Evolutionary conservation across 495 filamentous ascomycete genomes (phyloP).

Genomic region (Trichoderma parareesei): DNA sequence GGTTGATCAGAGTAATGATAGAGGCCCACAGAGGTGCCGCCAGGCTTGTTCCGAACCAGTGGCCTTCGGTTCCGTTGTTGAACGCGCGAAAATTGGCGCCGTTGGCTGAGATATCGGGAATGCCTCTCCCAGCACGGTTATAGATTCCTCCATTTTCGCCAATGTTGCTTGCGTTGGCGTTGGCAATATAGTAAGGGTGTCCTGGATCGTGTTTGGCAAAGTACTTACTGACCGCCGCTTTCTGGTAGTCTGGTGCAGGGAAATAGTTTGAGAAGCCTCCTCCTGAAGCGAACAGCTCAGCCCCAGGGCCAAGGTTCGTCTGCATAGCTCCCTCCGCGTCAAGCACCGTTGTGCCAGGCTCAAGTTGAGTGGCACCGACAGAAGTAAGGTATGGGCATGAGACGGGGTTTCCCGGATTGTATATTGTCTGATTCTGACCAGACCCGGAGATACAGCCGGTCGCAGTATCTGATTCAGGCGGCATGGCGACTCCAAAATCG

Average conservation of each 20-base stretch:
- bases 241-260: slow-evolving; percentile 49
- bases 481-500: slow-evolving; percentile 49
- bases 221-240: slow-evolving; percentile 42
- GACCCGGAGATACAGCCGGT: slow-evolving; percentile 15
- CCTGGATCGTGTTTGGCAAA: slow-evolving; percentile 28
- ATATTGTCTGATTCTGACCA: slow-evolving; percentile 17
- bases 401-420: slow-evolving; percentile 18
- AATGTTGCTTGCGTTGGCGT: slow-evolving; percentile 16
- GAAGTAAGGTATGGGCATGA: slow-evolving; percentile 31
- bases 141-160: slow-evolving; percentile 25
- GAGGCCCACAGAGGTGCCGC: slow-evolving; percentile 22
- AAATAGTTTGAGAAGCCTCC: slow-evolving; percentile 68
- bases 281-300: slow-evolving; percentile 41
- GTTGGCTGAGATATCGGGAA: slow-evolving; percentile 52
- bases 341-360: slow-evolving; percentile 3
- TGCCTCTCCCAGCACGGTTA: slow-evolving; percentile 35
- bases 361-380: slow-evolving; percentile 25
- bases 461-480: slow-evolving; percentile 24
- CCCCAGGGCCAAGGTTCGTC: background rate
- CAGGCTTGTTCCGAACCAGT: slow-evolving; percentile 25
- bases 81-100: slow-evolving; percentile 45
- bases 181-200: slow-evolving; percentile 17
- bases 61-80: slow-evolving; percentile 21
- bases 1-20: slow-evolving; percentile 38
- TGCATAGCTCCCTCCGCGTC: slow-evolving; percentile 4